A percentile compares a stretch with the other conserved stretches of the same genome.
phyloP scores from a whole-genome alignment of 2,329 filamentous ascomycete genomes.

The Colletotrichum incanum region DNA sequence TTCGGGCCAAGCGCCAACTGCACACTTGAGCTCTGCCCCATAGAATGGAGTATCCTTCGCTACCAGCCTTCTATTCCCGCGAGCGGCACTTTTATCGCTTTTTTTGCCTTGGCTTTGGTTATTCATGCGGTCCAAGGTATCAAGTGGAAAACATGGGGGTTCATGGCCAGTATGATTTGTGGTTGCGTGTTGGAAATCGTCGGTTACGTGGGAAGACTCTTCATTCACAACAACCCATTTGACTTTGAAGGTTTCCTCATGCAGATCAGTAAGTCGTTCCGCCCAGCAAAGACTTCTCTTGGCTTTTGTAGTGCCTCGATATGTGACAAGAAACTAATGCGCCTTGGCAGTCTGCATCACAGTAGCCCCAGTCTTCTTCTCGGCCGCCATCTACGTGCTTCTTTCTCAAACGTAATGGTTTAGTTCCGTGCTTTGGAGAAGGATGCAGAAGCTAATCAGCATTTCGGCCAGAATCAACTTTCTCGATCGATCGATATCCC shows the following conservation, averaged over 20 bases:
- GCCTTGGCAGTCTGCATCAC: constrained; percentile 50
- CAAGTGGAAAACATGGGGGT: constrained; percentile 60
- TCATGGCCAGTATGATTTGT: constrained; percentile 64
- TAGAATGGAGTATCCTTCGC: constrained; percentile 57
- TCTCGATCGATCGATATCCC: constrained; percentile 47
- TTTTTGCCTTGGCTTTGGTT: constrained; percentile 61
- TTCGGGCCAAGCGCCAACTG: constrained; percentile 64
- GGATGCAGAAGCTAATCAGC: background rate
- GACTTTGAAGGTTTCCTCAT: constrained; percentile 72
- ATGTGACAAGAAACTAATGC: constrained; percentile 47
- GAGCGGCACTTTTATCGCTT: constrained; percentile 54
- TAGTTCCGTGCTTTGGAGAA: no score
- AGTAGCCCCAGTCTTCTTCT: constrained; percentile 49
- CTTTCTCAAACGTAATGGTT: constrained; percentile 40
- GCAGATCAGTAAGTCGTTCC: constrained; percentile 64
- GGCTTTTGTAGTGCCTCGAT: background rate
- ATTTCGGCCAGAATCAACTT: constrained; percentile 47
- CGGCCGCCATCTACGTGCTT: constrained; percentile 50
- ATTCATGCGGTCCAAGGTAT: constrained; percentile 60
- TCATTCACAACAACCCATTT: constrained; percentile 72
- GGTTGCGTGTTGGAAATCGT: constrained; percentile 73
- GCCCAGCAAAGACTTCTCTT: background rate
- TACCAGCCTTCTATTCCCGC: constrained; percentile 58
- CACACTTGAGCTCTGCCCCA: constrained; percentile 62
- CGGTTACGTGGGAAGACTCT: constrained; percentile 73